Conservation (phyloP, 2,329 filamentous ascomycete genomes). For the Cytospora mali region DNA sequence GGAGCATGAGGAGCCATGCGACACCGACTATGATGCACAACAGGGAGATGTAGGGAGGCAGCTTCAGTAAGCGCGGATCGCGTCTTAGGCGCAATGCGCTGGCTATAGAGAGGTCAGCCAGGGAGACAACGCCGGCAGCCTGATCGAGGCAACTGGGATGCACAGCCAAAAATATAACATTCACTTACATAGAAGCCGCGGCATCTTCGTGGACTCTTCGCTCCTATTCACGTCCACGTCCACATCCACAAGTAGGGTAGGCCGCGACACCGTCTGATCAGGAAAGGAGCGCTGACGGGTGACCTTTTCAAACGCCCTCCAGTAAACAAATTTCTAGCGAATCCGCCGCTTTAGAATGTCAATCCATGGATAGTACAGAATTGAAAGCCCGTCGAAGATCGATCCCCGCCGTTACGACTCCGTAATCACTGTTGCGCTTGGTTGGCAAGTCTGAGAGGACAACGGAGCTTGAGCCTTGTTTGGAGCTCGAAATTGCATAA, state of each 20-base stretch:
- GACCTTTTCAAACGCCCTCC: slow-evolving; percentile 16
- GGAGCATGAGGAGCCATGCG: slow-evolving; percentile 86
- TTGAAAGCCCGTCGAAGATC: not conserved
- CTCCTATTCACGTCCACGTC: not conserved
- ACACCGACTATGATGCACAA: slow-evolving; percentile 84
- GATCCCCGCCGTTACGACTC: not conserved
- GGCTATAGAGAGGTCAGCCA: slow-evolving; percentile 41
- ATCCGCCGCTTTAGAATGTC: not conserved
- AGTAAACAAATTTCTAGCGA: not conserved
- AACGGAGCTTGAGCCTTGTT: slow-evolving; percentile 2
- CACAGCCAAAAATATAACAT: not conserved
- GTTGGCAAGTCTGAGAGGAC: not conserved
- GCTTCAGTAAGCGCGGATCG: slow-evolving; percentile 78
- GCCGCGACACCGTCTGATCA: not conserved
- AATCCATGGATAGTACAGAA: slow-evolving; percentile 16
- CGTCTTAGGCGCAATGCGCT: slow-evolving; percentile 71
- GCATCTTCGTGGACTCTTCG: slow-evolving; percentile 44
- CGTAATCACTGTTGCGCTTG: not conserved
- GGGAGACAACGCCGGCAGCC: not conserved
- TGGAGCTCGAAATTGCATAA: slow-evolving; percentile 25
- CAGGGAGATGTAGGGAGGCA: slow-evolving; percentile 85
- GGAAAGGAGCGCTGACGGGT: slow-evolving; percentile 20
- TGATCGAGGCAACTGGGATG: not conserved
- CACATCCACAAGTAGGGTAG: not conserved
- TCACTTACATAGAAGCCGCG: slow-evolving; percentile 56